Conservation (phyloP, 306 rosid species). For the Abrus precatorius region DNA sequence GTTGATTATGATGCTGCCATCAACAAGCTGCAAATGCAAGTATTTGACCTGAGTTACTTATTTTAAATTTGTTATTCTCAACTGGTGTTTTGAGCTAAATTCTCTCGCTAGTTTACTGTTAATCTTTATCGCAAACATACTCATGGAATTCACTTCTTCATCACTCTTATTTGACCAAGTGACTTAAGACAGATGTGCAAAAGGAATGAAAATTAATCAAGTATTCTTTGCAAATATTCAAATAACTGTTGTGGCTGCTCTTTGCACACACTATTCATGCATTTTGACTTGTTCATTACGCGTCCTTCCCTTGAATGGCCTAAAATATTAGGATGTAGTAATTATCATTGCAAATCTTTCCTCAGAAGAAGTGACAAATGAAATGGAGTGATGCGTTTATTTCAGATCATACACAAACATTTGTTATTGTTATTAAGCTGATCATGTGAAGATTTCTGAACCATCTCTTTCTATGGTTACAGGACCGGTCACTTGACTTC, state of each 20-base stretch:
- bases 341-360: constrained; percentile 1
- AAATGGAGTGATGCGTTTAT: constrained; percentile 17
- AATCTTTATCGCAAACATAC: neutral
- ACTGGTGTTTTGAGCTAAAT: neutral
- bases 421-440: constrained; percentile 17
- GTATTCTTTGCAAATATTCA: neutral
- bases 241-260: neutral
- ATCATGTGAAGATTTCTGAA: constrained; percentile 54
- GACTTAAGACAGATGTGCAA: neutral
- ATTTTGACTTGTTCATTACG: constrained; percentile 6
- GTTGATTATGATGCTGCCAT: neutral
- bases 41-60: neutral
- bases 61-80: neutral
- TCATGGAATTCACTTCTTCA: neutral
- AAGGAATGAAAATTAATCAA: neutral
- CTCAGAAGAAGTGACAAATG: constrained; percentile 13
- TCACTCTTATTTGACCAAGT: neutral
- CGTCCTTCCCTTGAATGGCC: constrained; percentile 10
- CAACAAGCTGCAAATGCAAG: neutral
- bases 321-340: neutral
- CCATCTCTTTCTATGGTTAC: constrained; percentile 59
- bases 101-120: neutral
- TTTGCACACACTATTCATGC: constrained; percentile 3
- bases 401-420: constrained; percentile 11
- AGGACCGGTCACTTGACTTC: constrained; percentile 99